A percentile compares a stretch with the other conserved stretches of the same genome.
Conservation (phyloP, 225 moss, liverwort and hornwort species). For the Sphagnum tenellum region DNA sequence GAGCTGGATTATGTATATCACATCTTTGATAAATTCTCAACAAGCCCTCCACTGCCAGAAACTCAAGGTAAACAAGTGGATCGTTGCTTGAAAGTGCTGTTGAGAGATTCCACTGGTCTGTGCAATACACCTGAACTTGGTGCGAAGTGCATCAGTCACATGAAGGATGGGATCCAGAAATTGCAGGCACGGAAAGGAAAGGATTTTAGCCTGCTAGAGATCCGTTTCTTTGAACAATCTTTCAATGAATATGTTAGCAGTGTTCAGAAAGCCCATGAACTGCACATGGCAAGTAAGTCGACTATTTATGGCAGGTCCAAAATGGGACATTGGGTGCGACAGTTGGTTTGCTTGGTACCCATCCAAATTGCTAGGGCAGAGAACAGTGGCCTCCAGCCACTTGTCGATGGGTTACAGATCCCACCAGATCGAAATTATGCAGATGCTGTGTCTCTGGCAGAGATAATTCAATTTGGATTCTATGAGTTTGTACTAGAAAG, state of each 20-base stretch:
- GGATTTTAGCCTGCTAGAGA: slow-evolving; percentile 14
- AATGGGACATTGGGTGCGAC: slow-evolving; percentile 37
- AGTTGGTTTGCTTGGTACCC: slow-evolving; percentile 40
- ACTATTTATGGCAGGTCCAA: too few relatives aligned
- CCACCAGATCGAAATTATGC: slow-evolving; percentile 22
- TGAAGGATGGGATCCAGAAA: slow-evolving; percentile 18
- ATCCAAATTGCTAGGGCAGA: slow-evolving; percentile 59
- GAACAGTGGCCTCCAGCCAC: slow-evolving; percentile 42
- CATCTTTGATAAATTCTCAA: slow-evolving; percentile 44
- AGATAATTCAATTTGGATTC: slow-evolving; percentile 32
- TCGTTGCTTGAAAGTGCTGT: slow-evolving; percentile 4
- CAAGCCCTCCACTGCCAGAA: slow-evolving; percentile 19
- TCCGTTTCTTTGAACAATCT: background rate
- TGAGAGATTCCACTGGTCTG: background rate
- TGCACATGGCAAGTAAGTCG: background rate
- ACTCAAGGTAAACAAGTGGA: background rate
- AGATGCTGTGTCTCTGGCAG: slow-evolving; percentile 37
- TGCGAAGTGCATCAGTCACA: slow-evolving; percentile 13
- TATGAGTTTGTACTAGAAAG: slow-evolving; percentile 32
- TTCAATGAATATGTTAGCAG: background rate
- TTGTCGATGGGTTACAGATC: slow-evolving; percentile 45
- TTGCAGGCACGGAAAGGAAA: slow-evolving; percentile 39
- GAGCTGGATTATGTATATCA: slow-evolving; percentile 42
- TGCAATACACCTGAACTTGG: slow-evolving; percentile 2
- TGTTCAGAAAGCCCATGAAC: background rate